Percentiles rank a stretch among this genome's conserved stretches.
Conservation (phyloP, 2,329 filamentous ascomycete genomes). For the Exophiala oligosperma region DNA sequence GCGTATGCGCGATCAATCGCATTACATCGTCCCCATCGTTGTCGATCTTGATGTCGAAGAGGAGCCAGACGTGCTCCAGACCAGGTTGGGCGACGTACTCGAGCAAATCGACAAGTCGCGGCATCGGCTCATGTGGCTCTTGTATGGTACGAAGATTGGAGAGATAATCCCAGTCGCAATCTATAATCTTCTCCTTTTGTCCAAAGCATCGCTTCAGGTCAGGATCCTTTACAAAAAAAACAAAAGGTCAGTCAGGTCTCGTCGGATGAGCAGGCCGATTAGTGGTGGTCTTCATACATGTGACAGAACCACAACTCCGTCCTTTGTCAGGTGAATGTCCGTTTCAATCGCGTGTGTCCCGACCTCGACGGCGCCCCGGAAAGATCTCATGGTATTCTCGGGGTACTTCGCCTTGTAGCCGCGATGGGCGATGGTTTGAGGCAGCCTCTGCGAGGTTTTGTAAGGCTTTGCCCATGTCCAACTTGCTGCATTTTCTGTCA, state of each 20-base stretch:
- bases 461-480: constrained; percentile 31
- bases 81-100: constrained; percentile 67
- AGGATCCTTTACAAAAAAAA: constrained; percentile 57
- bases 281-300: constrained; percentile 57
- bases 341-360: constrained; percentile 84
- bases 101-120: constrained; percentile 72
- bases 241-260: too few species aligned
- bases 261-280: too few species aligned
- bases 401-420: constrained; percentile 68
- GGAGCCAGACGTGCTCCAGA: constrained; percentile 70
- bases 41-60: constrained; percentile 77
- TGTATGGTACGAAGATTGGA: constrained; percentile 65
- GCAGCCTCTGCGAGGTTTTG: constrained; percentile 27
- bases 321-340: constrained; percentile 78
- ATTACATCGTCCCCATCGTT: constrained; percentile 66
- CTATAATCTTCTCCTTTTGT: constrained; percentile 66
- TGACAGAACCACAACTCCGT: constrained; percentile 81
- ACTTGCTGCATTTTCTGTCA: constrained; percentile 22
- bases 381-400: constrained; percentile 83
- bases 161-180: constrained; percentile 76
- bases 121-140: constrained; percentile 70
- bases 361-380: constrained; percentile 69
- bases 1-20: constrained; percentile 62
- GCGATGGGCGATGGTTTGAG: constrained; percentile 45
- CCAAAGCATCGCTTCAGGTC: constrained; percentile 81